Base-by-base conservation (phyloP, 2,329 filamentous ascomycete species). In the Aspergillus persii region DNA sequence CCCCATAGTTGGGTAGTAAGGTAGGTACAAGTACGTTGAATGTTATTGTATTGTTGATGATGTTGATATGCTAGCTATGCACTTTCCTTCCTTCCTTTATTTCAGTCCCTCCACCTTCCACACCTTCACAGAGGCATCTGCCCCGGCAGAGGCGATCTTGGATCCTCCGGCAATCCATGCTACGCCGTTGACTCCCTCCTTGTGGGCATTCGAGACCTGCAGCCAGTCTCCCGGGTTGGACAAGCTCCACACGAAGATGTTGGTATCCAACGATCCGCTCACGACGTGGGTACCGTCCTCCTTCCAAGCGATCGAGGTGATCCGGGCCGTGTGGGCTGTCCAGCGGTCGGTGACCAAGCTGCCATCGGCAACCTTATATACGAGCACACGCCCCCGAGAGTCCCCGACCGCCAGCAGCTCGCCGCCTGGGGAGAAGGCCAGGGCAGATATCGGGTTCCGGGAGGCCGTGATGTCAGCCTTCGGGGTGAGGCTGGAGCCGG, bases 181-280 rank as follows among this genome's bases (percentile, higher is more conserved):
- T 15, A 98, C 89, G 15, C 91, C 94, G 66, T 89, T 92, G 18
- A 98, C 92, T 8, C 95, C 95, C 71, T 98, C 95, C 79, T 97
- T 97, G 79, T 99, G 95, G 53, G 94, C 92, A 71, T 96, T 96
- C 26, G 87, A 78, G 12, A 87, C 89, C 80, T 95, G 94, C 66
- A 96, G 85, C 66, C 94, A 85, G 76, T 90, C 90, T 2, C 91
- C 92, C 0, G 94, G 94, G 72, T 91, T 90, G 48, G 81, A 79
- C 57, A 97, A 76, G 73, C 91, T 96, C 92, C 95, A 99, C 31
- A 96, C 87, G 72, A 91, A 93, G 23, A 99, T 84, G 70, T 96
- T 92, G 0, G 94, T 97, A 74, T 99, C 95, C 53, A 99, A 79
- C 50, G 87, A 89, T 11, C 93, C 94, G 72, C 90, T 96, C 23